Evolutionary conservation across 2,329 filamentous ascomycete species (phyloP), one percentile per base, ranked within the genome.

Genomic region (Pseudogymnoascus sp.): DNA sequence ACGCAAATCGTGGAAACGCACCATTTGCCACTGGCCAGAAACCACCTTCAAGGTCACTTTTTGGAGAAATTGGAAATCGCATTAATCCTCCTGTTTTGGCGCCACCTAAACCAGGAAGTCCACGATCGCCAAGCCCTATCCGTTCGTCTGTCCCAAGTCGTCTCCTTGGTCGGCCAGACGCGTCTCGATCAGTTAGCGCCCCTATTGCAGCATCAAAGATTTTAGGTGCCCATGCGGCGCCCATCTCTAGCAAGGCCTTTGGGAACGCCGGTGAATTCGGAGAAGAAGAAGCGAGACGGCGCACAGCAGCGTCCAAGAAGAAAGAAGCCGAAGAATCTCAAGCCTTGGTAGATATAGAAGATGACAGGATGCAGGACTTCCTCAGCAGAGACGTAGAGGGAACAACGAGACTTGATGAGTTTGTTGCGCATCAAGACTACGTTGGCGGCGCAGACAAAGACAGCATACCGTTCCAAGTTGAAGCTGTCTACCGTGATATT

Each of bases 401-500:
- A n/a, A 86, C 82, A 4, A 78, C 83, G 61, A 79, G 80, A 6
- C 74, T 92, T 37, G 83, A 89, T 64, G 83, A 87, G 60, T 92
- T 92, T 69, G 81, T 90, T 61, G 86, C 82, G 2, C 83, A 85
- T 68, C 77, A 81, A 3, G 82, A 85, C 65, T 79, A 82, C 42
- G 78, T 78, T 5, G 80, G 81, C 13, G 78, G 79, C 14, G 65
- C 64, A 37, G 66, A 72, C 11, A 68, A 67, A 61, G 82, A 86
- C 62, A 85, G 80, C 53, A 79, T 88, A 33, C 82, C 85, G 3
- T 80, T 82, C 7, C 85, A 87, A 68, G 84, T 86, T 21, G 86
- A 88, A 70, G 82, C 84, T 16, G 79, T 88, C 1, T 95, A 90
- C 73, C 83, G 88, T 50, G 90, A 93, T 70, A 90, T 93, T 72